Base-by-base conservation (phyloP, 2,329 filamentous ascomycete species). In the Dactylellina haptotyla region DNA sequence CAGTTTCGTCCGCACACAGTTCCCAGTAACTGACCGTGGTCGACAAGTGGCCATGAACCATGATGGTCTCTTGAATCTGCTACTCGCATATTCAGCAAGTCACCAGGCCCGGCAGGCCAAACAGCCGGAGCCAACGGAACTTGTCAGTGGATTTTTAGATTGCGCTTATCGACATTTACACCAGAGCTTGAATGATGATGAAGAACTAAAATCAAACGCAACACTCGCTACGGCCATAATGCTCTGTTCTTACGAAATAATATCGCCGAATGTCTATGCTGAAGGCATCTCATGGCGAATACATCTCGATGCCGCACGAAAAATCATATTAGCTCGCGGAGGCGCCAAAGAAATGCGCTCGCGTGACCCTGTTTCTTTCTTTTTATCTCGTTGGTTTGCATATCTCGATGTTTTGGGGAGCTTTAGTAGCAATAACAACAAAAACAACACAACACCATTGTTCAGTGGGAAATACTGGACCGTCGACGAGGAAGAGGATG, bases 181-280 rank as follows among this genome's bases (percentile, higher is more conserved):
- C 26, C 81, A 86, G 72, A 88, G 90, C 0, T 83, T 95, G 20
- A 84, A 85, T 69, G 85, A 88, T 61, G 84, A 85, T 0, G 83
- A 84, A 39, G 84, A 86, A 74, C 86, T 87, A 41, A 87, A 92
- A 9, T 89, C 90, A 0, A 88, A 92, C 76, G 87, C 87, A 14
- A 91, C 90, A 62, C 84, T 96, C 1, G 91, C 91, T 0, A 92
- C 91, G 0, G 90, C 91, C 5, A 93, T 96, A 75, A 93, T 95
- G 90, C 85, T 96, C 48, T 87, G 91, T 0, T 93, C 91, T 1
- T 83, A 95, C 18, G 91, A 95, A 78, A 94, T 95, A 65, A 89
- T 95, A 54, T 92, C 90, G 0, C 92, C 92, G 0, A 89, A 89
- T 65, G 90, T 90, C 0, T 94, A 95, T 78, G 91, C 90, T 61